Evolutionary conservation across 495 filamentous ascomycete species (phyloP).

Genomic region (Aspergillus biplanus): DNA sequence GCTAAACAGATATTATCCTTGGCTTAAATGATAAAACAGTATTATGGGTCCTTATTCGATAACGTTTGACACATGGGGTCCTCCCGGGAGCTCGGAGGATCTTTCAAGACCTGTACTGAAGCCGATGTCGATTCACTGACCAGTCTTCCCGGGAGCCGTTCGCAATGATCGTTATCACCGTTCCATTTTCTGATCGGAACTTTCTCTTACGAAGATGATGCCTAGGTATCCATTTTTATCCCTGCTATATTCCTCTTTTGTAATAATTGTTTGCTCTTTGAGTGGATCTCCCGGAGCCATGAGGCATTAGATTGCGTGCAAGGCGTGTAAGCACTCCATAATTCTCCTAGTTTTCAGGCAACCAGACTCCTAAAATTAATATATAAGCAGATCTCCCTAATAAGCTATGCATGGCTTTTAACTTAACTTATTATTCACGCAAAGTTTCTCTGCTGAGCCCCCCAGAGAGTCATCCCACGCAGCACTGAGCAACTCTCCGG

Average conservation of each 20-base stretch:
- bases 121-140: not conserved
- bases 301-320: not conserved
- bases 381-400: not conserved
- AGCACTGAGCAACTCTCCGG: not conserved
- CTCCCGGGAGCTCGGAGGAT: slow-evolving; percentile 4
- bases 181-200: not conserved
- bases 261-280: not conserved
- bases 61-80: not conserved
- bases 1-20: not conserved
- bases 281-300: not conserved
- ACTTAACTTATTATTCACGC: not conserved
- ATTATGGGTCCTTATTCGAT: not conserved
- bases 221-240: too few species aligned
- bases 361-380: not conserved
- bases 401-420: not conserved
- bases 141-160: not conserved
- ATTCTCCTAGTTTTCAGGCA: not conserved
- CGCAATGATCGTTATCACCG: not conserved
- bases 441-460: not conserved
- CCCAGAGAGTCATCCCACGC: not conserved
- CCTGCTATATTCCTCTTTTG: too few species aligned
- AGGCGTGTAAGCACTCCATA: not conserved
- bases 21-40: not conserved
- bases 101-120: not conserved
- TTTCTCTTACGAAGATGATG: not conserved